These are phyloP conservation scores for Ophiostoma himal-ulmi DNA, from an alignment of 2,329 filamentous ascomycete genomes.

Conservation along the genomic window DNA sequence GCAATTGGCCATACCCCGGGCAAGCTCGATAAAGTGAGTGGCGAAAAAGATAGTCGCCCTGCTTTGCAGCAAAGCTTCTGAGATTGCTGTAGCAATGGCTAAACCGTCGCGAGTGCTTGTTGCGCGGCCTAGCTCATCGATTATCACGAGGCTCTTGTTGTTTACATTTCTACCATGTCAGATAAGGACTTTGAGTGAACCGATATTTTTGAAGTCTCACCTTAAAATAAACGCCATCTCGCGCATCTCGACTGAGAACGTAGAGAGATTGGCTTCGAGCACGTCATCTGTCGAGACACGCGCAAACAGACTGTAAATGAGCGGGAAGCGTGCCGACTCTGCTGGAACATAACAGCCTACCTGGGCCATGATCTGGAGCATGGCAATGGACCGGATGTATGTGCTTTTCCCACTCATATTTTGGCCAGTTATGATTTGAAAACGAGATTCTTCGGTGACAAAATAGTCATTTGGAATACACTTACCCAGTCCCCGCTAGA, in stretches of 20 bases:
- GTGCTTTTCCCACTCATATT: conserved; percentile 99
- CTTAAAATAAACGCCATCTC: conserved; percentile 90
- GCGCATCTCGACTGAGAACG: conserved; percentile 90
- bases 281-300: conserved; percentile 81
- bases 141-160: conserved; percentile 67
- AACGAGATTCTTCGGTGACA: conserved; percentile 69
- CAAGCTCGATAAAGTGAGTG: conserved; percentile 84
- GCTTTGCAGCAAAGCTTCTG: conserved; percentile 78
- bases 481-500: conserved; percentile 37
- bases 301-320: conserved; percentile 79
- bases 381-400: conserved; percentile 78
- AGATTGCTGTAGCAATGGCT: conserved; percentile 82
- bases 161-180: conserved; percentile 59
- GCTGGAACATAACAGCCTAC: conserved; percentile 88
- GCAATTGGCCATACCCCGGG: conserved; percentile 66
- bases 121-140: conserved; percentile 88
- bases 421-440: conserved; percentile 90
- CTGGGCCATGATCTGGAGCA: conserved; percentile 90
- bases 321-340: conserved; percentile 71
- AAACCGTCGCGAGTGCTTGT: conserved; percentile 86
- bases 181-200: not conserved
- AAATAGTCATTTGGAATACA: conserved; percentile 91
- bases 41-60: conserved; percentile 83
- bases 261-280: conserved; percentile 85
- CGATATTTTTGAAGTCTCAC: conserved; percentile 29